Base-by-base conservation (phyloP, 805 yeast genomes). In the Nakazawaea wyomingensis region DNA sequence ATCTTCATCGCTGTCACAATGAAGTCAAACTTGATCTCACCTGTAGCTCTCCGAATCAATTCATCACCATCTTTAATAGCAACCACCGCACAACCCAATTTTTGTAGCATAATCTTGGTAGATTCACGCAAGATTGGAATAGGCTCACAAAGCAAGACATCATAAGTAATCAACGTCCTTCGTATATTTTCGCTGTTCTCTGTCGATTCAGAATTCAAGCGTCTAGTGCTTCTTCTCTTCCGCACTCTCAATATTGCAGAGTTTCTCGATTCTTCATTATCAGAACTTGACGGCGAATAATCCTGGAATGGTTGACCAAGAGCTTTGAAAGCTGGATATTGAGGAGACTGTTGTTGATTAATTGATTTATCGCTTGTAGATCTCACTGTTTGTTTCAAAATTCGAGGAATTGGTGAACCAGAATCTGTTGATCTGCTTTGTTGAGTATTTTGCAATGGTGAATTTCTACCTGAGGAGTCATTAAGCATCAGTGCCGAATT, bases 141-240 rank as follows among this genome's bases (percentile, higher is more conserved):
- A 2, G 93, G 88, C 54, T 88, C 96, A 61, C 96, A 89, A 11
- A 88, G 67, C 36, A 91, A 65, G 4, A 89, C 80, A 57, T 86
- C 90, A 51, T 46, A 48, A 22, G 34, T 36, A 18, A 35, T 40
- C 44, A 37, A 43, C 5, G 46, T 37, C 11, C 31, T 28, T n/a
- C 48, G 31, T 6, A 20, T 18, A 18, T 10, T 11, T 9, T 39
- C 40, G 32, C 48, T 48, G n/a, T 50, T 50, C 3, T 53, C 45
- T 2, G 57, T 50, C 2, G 59, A 55, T 6, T 60, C 57, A 10
- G 59, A 50, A 9, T 54, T 49, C 28, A 63, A 43, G 20, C 67
- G 57, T 41, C 74, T 62, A 7, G 79, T 62, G 37, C 78, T 69
- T 42, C 85, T 62, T 46, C 86, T 66, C 46, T 69, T 72, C 31